Percentiles rank a stretch among this genome's conserved stretches.
These are phyloP conservation scores for Neonectria neomacrospora DNA, from an alignment of 2,329 filamentous ascomycete species.

Conservation along the genomic window DNA sequence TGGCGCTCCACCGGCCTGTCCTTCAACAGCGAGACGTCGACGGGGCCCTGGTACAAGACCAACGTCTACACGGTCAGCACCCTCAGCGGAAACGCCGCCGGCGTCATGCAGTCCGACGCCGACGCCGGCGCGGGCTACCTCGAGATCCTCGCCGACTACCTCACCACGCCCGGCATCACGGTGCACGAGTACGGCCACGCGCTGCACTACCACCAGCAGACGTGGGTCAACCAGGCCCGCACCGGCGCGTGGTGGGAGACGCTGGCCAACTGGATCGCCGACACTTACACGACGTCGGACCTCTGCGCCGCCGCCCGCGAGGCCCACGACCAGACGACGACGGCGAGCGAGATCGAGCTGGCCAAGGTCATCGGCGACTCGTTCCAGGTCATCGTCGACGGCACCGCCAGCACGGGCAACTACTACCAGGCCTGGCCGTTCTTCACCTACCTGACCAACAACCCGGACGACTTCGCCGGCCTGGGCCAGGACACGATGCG, in stretches of 20 bases:
- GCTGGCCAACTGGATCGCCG: slow-evolving; percentile 61
- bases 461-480: slow-evolving; percentile 56
- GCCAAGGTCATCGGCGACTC: slow-evolving; percentile 59
- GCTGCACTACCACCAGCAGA: slow-evolving; percentile 57
- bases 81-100: slow-evolving; percentile 52
- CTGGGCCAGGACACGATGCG: slow-evolving; percentile 55
- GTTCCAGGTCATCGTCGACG: slow-evolving; percentile 61
- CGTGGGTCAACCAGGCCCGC: slow-evolving; percentile 57
- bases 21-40: slow-evolving; percentile 47
- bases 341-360: slow-evolving; percentile 54
- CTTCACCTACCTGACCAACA: slow-evolving; percentile 59
- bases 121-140: slow-evolving; percentile 55
- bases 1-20: slow-evolving; percentile 54
- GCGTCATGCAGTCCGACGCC: slow-evolving; percentile 55
- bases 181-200: slow-evolving; percentile 63
- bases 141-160: slow-evolving; percentile 54
- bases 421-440: slow-evolving; percentile 66
- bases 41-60: slow-evolving; percentile 57
- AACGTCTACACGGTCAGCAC: slow-evolving; percentile 57
- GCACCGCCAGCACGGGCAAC: slow-evolving; percentile 54
- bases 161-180: slow-evolving; percentile 53
- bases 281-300: slow-evolving; percentile 58
- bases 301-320: slow-evolving; percentile 55
- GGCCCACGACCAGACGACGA: slow-evolving; percentile 48
- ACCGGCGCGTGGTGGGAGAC: slow-evolving; percentile 65